Base-by-base conservation (phyloP, 805 yeast genomes). In the Grigorovia transvaalensis region DNA sequence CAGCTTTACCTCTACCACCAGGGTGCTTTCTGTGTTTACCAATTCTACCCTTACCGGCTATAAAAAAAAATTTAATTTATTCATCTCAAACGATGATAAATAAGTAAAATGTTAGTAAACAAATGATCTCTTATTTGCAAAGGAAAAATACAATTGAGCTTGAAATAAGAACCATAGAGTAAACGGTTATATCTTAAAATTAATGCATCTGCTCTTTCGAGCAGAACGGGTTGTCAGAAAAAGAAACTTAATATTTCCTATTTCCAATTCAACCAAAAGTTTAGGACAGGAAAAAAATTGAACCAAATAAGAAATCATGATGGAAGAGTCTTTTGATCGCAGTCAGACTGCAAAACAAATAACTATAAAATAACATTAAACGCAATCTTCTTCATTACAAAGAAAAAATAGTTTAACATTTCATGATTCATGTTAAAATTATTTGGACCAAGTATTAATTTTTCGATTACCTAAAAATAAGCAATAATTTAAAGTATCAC, bases 1-100 rank as follows among this genome's bases (percentile, higher is more conserved):
- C 99, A 75, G 99, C 99, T 90, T 80, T 91, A 93, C 99, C 99
- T 81, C 98, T 90, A 81, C 99, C 99, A 93, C 99, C 99, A 66
- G 99, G 97, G 72, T 87, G 93, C 96, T 93, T 93, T 89, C 99
- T 90, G 95, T 93, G 99, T 86, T 93, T 93, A 80, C 99, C 99
- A 78, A 93, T 80, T 84, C 99, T 95, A 87, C 99, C 99, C 78
- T 91, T 84, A 88, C 99, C 99, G 95, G 98, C 98, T 86, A 70
- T 67, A 51, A 30, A 51, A 51, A 55, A 50, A 48, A 12, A 12
- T 15, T 23, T 23, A 4, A 4, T 23, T 23, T n/a, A 17, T 41
- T 41, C n/a, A 41, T 41, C 44, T 17, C n/a, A 41, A n/a, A 3
- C 38, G 9, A 33, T 43, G 19, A 41, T 41, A 41, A 41, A 41